These are phyloP conservation scores for Phytophthora citrophthora DNA, from an alignment of 352 stramenopile genomes.

Conservation along the genomic window DNA sequence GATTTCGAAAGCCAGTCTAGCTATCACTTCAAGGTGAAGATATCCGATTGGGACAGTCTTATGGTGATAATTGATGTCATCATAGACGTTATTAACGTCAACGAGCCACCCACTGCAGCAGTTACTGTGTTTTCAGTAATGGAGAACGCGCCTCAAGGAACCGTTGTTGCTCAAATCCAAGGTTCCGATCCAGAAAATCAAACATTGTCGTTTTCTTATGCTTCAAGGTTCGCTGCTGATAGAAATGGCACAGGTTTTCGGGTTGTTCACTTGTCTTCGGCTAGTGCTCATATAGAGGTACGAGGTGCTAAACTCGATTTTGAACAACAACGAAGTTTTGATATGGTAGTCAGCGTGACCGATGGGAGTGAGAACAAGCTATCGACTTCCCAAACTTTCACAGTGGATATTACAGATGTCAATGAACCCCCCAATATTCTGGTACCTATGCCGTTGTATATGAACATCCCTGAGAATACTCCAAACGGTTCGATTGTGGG, in stretches of 20 bases:
- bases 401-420: slow-evolving; percentile 13
- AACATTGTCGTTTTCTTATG: slow-evolving; percentile 42
- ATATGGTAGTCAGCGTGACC: slow-evolving; percentile 44
- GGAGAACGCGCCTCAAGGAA: slow-evolving; percentile 52
- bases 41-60: slow-evolving; percentile 25
- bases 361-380: slow-evolving; percentile 38
- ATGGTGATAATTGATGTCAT: slow-evolving; percentile 13
- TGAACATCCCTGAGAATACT: slow-evolving; percentile 30
- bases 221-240: slow-evolving; percentile 31
- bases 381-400: slow-evolving; percentile 25
- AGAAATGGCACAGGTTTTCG: slow-evolving; percentile 40
- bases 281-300: slow-evolving; percentile 52
- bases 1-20: slow-evolving; percentile 19
- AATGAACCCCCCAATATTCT: slow-evolving; percentile 27
- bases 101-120: slow-evolving; percentile 18
- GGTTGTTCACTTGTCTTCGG: slow-evolving; percentile 40
- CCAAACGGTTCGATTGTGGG: slow-evolving; percentile 22
- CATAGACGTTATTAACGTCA: slow-evolving; percentile 33
- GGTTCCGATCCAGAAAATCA: slow-evolving; percentile 63
- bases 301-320: slow-evolving; percentile 44
- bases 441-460: slow-evolving; percentile 1
- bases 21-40: slow-evolving; percentile 19
- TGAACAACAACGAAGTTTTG: slow-evolving; percentile 42
- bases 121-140: slow-evolving; percentile 23
- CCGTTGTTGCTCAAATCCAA: slow-evolving; percentile 41